These are phyloP conservation scores for Fusarium tanahbumbuense DNA, from an alignment of 2,329 filamentous ascomycete species.

Conservation along the genomic window DNA sequence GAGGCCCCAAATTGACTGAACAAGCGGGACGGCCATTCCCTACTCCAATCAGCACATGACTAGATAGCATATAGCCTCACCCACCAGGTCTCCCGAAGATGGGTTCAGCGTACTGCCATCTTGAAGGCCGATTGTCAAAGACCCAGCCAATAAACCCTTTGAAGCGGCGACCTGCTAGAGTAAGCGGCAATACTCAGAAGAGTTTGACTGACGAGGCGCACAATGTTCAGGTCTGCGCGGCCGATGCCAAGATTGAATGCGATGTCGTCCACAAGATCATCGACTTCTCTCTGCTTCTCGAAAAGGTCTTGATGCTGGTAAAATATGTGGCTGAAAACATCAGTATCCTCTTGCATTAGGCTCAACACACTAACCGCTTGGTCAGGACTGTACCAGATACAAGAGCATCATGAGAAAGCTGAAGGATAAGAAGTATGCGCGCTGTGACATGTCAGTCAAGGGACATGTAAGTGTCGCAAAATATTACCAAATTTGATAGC, in stretches of 20 bases:
- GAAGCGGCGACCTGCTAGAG: conserved; percentile 72
- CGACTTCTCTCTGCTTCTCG: conserved; percentile 73
- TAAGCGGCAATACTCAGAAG: conserved; percentile 14
- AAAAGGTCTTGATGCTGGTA: conserved; percentile 82
- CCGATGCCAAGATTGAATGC: conserved; percentile 75
- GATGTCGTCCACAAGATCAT: conserved; percentile 79
- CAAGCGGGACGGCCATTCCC: conserved; percentile 71
- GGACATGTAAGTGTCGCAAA: neutral
- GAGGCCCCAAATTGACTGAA: conserved; percentile 61
- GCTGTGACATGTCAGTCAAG: conserved; percentile 53
- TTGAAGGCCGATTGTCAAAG: conserved; percentile 59
- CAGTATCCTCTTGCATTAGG: neutral
- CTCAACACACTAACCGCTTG: conserved; percentile 64
- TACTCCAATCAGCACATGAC: conserved; percentile 48
- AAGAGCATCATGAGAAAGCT: conserved; percentile 69
- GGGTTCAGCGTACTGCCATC: conserved; percentile 57
- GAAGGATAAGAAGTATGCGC: conserved; percentile 67
- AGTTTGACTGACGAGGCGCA: conserved; percentile 52
- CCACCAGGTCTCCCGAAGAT: conserved; percentile 47
- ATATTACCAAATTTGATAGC: conserved; percentile 63
- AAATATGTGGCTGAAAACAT: conserved; percentile 75
- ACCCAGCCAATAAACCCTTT: conserved; percentile 77
- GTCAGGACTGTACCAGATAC: conserved; percentile 66
- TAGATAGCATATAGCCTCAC: neutral
- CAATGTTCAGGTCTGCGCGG: conserved; percentile 76